phyloP scores from a whole-genome alignment of 352 stramenopile species.

The Phytophthora pistaciae region DNA sequence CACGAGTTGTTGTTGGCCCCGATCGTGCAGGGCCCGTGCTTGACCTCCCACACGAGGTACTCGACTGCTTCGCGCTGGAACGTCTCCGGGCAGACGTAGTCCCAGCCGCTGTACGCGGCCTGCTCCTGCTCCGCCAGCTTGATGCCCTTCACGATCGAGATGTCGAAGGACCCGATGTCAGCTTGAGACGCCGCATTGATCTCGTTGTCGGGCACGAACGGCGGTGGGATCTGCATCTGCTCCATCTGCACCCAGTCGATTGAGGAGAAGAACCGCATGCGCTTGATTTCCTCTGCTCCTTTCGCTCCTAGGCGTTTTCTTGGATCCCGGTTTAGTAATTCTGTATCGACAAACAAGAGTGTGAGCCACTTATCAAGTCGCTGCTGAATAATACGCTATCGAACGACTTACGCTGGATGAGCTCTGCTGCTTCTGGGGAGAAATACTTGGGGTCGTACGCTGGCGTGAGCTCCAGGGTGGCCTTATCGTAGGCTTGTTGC shows the following conservation, averaged over 20 bases:
- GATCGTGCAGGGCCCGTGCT: slow-evolving; percentile 78
- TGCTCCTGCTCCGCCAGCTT: slow-evolving; percentile 81
- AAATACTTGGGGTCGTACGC: slow-evolving; percentile 87
- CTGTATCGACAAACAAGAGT: slow-evolving; percentile 37
- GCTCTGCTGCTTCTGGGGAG: slow-evolving; percentile 73
- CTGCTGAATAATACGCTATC: neutral
- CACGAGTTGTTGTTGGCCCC: slow-evolving; percentile 69
- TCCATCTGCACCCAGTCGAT: slow-evolving; percentile 85
- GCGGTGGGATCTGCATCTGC: slow-evolving; percentile 66
- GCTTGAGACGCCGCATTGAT: slow-evolving; percentile 88
- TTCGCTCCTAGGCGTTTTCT: slow-evolving; percentile 75
- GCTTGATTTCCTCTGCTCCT: slow-evolving; percentile 79
- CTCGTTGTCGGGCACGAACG: slow-evolving; percentile 85
- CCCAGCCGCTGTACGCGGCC: slow-evolving; percentile 72
- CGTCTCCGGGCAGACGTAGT: slow-evolving; percentile 78
- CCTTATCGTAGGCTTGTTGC: slow-evolving; percentile 88
- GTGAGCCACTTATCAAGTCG: slow-evolving; percentile 7
- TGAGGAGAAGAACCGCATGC: slow-evolving; percentile 80
- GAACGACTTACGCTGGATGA: slow-evolving; percentile 74
- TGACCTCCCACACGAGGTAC: slow-evolving; percentile 86
- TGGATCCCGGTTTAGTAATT: slow-evolving; percentile 80
- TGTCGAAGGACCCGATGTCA: slow-evolving; percentile 86
- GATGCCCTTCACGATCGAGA: slow-evolving; percentile 72
- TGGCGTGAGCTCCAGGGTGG: slow-evolving; percentile 79
- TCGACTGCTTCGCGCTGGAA: slow-evolving; percentile 87